phyloP scores from a whole-genome alignment of 441 rosid species.

The Raphanus hybrid region DNA sequence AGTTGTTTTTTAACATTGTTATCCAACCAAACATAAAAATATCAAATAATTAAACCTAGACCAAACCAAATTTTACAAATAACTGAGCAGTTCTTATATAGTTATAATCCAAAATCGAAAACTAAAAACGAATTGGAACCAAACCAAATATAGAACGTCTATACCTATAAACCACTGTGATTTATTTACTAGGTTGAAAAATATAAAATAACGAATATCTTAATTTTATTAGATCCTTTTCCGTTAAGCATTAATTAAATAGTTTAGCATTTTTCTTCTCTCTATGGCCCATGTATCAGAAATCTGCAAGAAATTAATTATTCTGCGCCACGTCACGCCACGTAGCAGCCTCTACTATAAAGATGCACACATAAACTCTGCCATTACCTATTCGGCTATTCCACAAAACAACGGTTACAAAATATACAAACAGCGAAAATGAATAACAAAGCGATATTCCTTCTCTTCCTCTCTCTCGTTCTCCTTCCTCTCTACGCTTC shows the following conservation, averaged over 20 bases:
- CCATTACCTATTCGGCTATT: background rate
- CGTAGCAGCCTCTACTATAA: background rate
- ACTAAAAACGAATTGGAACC: no score
- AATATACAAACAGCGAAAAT: background rate
- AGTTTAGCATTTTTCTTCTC: background rate
- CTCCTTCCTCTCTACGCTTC: constrained; percentile 31
- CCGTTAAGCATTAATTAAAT: background rate
- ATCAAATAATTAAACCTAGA: background rate
- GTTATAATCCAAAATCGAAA: no score
- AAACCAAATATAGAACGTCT: background rate
- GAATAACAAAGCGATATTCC: background rate
- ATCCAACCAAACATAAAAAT: background rate
- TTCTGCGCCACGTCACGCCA: constrained; percentile 20
- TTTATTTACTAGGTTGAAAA: background rate
- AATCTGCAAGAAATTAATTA: background rate
- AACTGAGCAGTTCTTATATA: background rate
- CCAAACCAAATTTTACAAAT: background rate
- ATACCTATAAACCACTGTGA: background rate
- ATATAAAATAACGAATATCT: background rate
- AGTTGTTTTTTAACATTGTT: background rate
- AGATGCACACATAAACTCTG: background rate
- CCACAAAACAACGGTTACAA: background rate
- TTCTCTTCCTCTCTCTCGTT: constrained; percentile 17
- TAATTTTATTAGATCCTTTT: background rate
- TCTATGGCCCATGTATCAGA: background rate